Conservation (phyloP, 345 rosid species). For the Brassica carinata region DNA sequence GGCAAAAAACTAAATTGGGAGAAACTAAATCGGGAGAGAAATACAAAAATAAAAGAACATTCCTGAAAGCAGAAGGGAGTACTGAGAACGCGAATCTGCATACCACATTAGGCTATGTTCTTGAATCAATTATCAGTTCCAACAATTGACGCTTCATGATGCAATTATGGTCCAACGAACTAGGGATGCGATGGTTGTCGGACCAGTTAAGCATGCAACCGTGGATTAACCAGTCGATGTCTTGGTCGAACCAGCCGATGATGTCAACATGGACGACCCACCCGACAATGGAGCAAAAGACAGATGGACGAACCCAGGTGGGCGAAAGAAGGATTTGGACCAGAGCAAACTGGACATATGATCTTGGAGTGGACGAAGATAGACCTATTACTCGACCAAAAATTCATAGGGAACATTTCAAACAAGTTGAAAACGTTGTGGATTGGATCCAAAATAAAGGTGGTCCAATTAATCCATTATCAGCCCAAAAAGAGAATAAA, state of each 20-base stretch:
- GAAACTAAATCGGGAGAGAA: constrained; percentile 28
- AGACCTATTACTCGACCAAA: too few relatives aligned
- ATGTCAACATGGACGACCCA: neutral
- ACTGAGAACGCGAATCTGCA: neutral
- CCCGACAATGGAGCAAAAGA: neutral
- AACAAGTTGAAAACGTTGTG: neutral
- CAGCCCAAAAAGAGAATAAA: too few relatives aligned
- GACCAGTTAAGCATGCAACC: too few relatives aligned
- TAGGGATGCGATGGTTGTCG: too few relatives aligned
- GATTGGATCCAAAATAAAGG: neutral
- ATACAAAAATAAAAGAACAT: constrained; percentile 29
- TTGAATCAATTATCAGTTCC: too few relatives aligned
- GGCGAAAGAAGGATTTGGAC: too few relatives aligned
- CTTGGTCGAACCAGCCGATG: neutral
- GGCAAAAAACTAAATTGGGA: constrained; percentile 7
- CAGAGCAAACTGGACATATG: too few relatives aligned
- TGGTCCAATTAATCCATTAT: neutral
- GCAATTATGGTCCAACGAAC: too few relatives aligned
- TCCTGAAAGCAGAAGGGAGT: constrained; percentile 32
- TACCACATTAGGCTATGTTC: neutral
- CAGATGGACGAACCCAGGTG: too few relatives aligned
- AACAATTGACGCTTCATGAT: too few relatives aligned
- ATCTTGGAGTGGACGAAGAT: too few relatives aligned
- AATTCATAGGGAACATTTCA: too few relatives aligned
- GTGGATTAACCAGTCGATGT: neutral